phyloP scores from a whole-genome alignment of 805 yeast species.

The Hanseniaspora pseudoguilliermondii region DNA sequence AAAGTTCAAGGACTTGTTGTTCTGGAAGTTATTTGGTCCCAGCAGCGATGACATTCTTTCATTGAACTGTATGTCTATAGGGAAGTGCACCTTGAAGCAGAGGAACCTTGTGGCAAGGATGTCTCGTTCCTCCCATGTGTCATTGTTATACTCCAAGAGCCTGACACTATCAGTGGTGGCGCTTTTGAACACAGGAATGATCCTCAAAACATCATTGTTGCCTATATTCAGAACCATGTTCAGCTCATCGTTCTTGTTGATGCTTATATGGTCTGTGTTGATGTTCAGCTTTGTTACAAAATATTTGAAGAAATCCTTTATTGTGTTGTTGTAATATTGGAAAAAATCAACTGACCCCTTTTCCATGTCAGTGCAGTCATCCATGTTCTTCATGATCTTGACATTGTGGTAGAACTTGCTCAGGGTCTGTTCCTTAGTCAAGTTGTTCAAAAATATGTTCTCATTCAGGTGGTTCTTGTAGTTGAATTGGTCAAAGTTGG shows the following conservation, averaged over 20 bases:
- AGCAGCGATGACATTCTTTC: slow-evolving; percentile 8
- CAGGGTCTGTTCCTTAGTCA: slow-evolving; percentile 20
- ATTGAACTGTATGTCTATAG: background rate
- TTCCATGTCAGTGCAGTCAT: slow-evolving; percentile 13
- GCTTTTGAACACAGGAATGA: background rate
- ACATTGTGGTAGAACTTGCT: slow-evolving; percentile 26
- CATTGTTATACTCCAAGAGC: background rate
- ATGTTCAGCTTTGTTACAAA: background rate
- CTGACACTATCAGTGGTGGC: background rate
- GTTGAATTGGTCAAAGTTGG: slow-evolving; percentile 28
- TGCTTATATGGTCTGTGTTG: background rate
- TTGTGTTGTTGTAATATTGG: slow-evolving; percentile 1
- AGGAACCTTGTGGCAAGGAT: background rate
- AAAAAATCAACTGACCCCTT: background rate
- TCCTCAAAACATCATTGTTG: background rate
- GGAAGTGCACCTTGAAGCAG: background rate
- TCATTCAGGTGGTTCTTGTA: slow-evolving; percentile 19
- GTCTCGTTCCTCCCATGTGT: background rate
- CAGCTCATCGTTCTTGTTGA: slow-evolving; percentile 3
- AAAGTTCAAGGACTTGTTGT: slow-evolving; percentile 7
- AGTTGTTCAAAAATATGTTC: slow-evolving; percentile 23
- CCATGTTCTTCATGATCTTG: slow-evolving; percentile 24
- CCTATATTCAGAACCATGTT: background rate
- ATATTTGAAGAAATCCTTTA: background rate
- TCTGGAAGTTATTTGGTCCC: slow-evolving; percentile 8